phyloP scores from a whole-genome alignment of 2,329 filamentous ascomycete genomes.

The Ophiostoma piceae region DNA sequence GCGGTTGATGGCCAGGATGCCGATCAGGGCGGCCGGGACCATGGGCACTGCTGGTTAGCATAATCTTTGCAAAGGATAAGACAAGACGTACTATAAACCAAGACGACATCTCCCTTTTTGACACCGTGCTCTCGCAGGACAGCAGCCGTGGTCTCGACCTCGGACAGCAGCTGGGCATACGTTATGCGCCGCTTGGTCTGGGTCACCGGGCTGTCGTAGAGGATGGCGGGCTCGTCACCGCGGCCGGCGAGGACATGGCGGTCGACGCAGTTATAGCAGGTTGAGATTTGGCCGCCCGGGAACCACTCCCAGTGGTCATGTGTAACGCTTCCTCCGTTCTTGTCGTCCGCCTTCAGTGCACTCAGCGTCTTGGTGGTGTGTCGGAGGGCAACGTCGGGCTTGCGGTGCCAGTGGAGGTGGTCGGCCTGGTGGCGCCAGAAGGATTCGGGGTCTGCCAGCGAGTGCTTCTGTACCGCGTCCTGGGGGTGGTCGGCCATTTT shows the following conservation, averaged over 20 bases:
- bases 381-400: constrained; percentile 59
- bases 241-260: constrained; percentile 77
- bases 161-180: constrained; percentile 68
- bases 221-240: constrained; percentile 68
- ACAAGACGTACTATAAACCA: constrained; percentile 61
- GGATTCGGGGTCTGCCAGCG: constrained; percentile 60
- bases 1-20: constrained; percentile 73
- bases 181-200: constrained; percentile 65
- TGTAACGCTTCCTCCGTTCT: constrained; percentile 41
- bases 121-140: constrained; percentile 79
- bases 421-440: constrained; percentile 75
- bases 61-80: background rate
- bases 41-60: constrained; percentile 62
- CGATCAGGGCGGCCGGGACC: constrained; percentile 84
- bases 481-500: constrained; percentile 36
- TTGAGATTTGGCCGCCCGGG: constrained; percentile 79
- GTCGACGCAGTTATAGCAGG: constrained; percentile 87
- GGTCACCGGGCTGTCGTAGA: constrained; percentile 85
- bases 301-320: constrained; percentile 89
- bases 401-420: constrained; percentile 74
- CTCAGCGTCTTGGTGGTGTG: constrained; percentile 57
- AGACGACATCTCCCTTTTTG: constrained; percentile 74
- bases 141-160: constrained; percentile 77
- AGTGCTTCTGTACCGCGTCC: constrained; percentile 49
- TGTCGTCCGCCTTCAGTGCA: background rate